Base-by-base conservation (phyloP, 2,329 filamentous ascomycete genomes). In the Sphaerulina musiva region DNA sequence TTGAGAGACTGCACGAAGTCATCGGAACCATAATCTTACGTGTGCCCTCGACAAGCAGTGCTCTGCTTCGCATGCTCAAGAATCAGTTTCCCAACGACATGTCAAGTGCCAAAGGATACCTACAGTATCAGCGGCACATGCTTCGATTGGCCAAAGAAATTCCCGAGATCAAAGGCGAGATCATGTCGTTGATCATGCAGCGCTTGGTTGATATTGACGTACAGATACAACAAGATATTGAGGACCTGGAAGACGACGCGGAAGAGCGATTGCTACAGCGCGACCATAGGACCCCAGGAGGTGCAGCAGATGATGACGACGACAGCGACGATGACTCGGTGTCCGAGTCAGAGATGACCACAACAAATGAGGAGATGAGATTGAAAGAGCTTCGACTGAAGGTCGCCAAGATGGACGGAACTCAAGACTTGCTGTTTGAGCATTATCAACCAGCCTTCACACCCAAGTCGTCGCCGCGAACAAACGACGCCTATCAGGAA, bases 171-270 rank as follows among this genome's bases (percentile, higher is more conserved):
- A 85, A 85, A 57, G 82, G 86, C 6, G 87, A 95, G 57, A 83
- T 97, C 23, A 79, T 95, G 59, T 84, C 89, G 53, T 75, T 95
- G 10, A 86, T 97, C 46, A 86, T 90, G 41, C 87, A 92, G 62
- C 85, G 88, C 58, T 78, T 97, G 6, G 89, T 97, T 65, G 93
- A 93, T 72, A 88, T 97, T 55, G 93, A 98, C 68, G 89, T 95
- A 1, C 88, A 96, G 68, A 93, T 97, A 70, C 92, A 96, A 71
- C 81, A 91, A 47, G 91, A 97, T 65, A 76, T 97, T 65, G 90
- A 97, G 59, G 91, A 97, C 63, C 75, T 95, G 57, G 92, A 96
- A 58, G 92, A 97, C 59, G 88, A 95, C 52, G 78, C 89, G 8
- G 87, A 89, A 51, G 83, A 90, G 23, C 82, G 84, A 50, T 81